Conservation (phyloP, 331 rosid genomes). For the Prunus yedoensis region DNA sequence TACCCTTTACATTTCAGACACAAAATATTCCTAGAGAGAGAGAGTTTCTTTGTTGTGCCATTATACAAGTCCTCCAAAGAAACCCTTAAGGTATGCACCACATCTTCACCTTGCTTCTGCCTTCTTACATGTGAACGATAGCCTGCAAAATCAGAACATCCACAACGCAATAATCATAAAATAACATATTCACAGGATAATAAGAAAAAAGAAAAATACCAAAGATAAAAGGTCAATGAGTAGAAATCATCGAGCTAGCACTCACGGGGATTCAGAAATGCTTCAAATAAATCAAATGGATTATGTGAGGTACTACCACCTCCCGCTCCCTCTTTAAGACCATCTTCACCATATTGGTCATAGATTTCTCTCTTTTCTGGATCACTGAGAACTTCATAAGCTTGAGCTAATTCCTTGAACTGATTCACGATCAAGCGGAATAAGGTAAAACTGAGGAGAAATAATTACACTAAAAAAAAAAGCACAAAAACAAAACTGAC, state of each 20-base stretch:
- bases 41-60: conserved; percentile 63
- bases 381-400: conserved; percentile 73
- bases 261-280: conserved; percentile 52
- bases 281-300: conserved; percentile 69
- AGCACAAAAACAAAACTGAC: not conserved
- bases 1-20: conserved; percentile 76
- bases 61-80: conserved; percentile 76
- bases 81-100: conserved; percentile 63
- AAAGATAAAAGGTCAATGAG: not conserved
- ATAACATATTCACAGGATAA: conserved; percentile 5
- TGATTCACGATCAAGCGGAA: conserved; percentile 22
- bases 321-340: conserved; percentile 69
- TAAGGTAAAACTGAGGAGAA: not conserved
- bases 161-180: conserved; percentile 11
- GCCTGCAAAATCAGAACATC: conserved; percentile 26
- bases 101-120: conserved; percentile 72
- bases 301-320: conserved; percentile 53
- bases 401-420: conserved; percentile 80
- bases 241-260: not conserved
- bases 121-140: conserved; percentile 65
- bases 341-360: conserved; percentile 80
- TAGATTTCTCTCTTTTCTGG: conserved; percentile 66
- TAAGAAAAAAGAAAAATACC: not conserved
- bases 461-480: not conserved
- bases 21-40: conserved; percentile 55